Evolutionary conservation across 768 basidiomycete species (phyloP), one percentile per base, ranked within the genome.

Genomic region (Rhizopogon sp.): DNA sequence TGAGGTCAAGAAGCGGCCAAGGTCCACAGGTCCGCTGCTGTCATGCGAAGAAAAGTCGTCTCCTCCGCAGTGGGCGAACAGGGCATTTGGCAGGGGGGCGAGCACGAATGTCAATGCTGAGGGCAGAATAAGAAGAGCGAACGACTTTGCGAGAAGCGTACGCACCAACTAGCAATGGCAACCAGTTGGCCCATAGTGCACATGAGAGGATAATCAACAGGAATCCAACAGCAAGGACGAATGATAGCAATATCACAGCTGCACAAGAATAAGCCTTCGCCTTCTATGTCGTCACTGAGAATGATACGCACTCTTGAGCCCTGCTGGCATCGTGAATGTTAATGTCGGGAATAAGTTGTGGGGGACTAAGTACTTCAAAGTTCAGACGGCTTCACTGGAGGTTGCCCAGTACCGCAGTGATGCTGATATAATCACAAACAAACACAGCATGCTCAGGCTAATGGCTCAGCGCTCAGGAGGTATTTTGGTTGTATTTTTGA

Each of bases 151-250:
- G 14, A 52, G 25, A 40, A 39, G 37, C 20, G 17, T 17, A 77
- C 90, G 59, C 62, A 97, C 97, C 97, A 60, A 98, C 96, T 60
- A 98, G 80, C 50, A 99, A 78, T 35, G 97, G 97, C 20, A 98
- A 78, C 97, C 97, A 99, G 70, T 99, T 99, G 13, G 84, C 75
- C 87, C 88, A 98, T 31, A 98, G 76, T 6, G 97, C 97, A 68
- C 97, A 98, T 1, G 93, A 93, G 22, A 99, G 85, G 70, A 99
- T 99, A 66, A 98, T 91, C 66, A 98, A 83, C 55, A 99, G 75
- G 76, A 99, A 99, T n/a, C 97, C 97, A 14, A 96, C 81, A 6
- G 97, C 97, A 49, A 99, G 87, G 52, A 98, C 92, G 73, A 99
- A 98, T 1, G 97, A 95, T 44, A 99, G 85, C 52, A 98, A 79